Conservation (phyloP, 352 stramenopile genomes). For the Thalassiosira hispida region DNA sequence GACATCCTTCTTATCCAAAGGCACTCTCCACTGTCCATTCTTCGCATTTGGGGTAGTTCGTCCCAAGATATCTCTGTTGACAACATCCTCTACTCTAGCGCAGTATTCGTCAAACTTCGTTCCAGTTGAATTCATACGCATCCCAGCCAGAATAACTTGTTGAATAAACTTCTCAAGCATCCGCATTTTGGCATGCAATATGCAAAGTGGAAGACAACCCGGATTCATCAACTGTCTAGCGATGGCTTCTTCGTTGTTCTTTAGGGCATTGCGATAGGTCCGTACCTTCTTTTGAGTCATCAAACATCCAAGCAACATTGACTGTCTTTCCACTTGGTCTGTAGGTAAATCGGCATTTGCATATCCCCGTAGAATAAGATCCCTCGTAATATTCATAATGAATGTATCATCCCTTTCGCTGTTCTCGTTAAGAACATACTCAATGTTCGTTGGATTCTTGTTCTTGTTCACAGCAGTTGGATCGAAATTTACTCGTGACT, state of each 20-base stretch:
- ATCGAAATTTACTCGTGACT: neutral
- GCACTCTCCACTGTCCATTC: neutral
- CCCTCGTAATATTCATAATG: neutral
- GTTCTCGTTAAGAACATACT: neutral
- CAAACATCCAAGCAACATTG: neutral
- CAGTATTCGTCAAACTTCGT: neutral
- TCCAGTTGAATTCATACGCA: neutral
- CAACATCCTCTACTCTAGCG: neutral
- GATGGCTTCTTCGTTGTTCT: neutral
- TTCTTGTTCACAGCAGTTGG: neutral
- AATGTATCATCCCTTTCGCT: neutral
- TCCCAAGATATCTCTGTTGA: neutral
- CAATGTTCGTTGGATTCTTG: neutral
- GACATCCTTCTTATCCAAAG: slow-evolving; percentile 3
- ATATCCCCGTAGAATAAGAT: neutral
- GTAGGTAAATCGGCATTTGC: neutral
- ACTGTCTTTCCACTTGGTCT: neutral
- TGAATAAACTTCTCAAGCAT: slow-evolving; percentile 1
- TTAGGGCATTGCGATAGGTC: neutral
- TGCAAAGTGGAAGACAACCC: neutral
- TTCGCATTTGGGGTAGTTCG: neutral
- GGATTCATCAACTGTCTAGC: neutral
- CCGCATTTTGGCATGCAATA: neutral
- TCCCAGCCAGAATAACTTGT: neutral
- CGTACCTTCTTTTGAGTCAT: neutral